Evolutionary conservation across 225 moss, liverwort and hornwort species (phyloP), one percentile per base, ranked within the genome.

Genomic region (Physcomitrellopsis africana): DNA sequence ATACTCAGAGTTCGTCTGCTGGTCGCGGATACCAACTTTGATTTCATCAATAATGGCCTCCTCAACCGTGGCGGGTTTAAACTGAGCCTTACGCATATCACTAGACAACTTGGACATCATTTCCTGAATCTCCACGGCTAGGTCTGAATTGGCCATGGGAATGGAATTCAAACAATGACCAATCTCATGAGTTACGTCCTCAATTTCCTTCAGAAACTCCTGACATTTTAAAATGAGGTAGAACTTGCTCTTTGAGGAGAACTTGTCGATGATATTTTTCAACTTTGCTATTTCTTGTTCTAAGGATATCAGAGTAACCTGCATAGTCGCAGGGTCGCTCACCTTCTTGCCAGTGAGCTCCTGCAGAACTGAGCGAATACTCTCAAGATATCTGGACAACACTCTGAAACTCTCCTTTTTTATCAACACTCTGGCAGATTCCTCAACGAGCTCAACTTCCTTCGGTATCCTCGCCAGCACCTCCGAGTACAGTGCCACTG

Each of bases 41-140:
- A 96, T 90, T 67, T 87, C 87, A 41, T 92, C 83, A n/a, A 89
- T 65, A n/a, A 97, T 85, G 27, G 89, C 92, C 72, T 92, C 92
- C 77, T 96, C 91, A 14, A 84, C 22, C 48, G 83, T 80, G 12
- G 87, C 79, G 9, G 83, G 85, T 68, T 83, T 83, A 70, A 87
- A 93, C 64, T 86, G 92, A 7, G 87, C 90, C 47, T 84, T 81
- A 53, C 89, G 89, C 96, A 97, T 94, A 4, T 88, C 80, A 65
- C 65, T 81, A 18, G 84, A 89, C 60, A 96, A 76, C 70, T 85
- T 81, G 72, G 86, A 86, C 27, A 89, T 84, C 10, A 69, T 78
- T 51, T 85, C 81, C 53, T 87, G 89, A 5, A 89, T 86, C 53
- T 86, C 82, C 15, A 89, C 58, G 11, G 82, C 82, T n/a, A 93